Base-by-base conservation (phyloP, 2,329 filamentous ascomycete genomes). In the Lomentospora prolificans region DNA sequence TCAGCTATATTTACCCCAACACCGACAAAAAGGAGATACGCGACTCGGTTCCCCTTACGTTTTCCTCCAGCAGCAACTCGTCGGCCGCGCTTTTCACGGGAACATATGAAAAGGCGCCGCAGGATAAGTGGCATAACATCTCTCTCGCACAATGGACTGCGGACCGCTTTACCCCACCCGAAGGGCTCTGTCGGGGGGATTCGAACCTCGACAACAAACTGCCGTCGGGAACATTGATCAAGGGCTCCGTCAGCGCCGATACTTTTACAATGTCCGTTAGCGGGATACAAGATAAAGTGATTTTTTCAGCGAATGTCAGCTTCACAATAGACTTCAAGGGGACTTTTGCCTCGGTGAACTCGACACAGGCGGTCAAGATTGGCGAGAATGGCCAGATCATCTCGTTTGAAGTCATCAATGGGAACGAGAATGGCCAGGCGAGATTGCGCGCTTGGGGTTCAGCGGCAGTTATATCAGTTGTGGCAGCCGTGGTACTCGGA, bases 281-380 rank as follows among this genome's bases (percentile, higher is more conserved):
- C n/a, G 50, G 50, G 10, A n/a, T 19, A 1, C n/a, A 10, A 14
- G 30, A n/a, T 9, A 28, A 19, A 4, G 50, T 14, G 0, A 19
- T 51, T 12, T 51, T 19, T 17, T 22, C 24, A 25, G 25, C 30
- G 10, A 51, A 51, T 31, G 14, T 31, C 5, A 51, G 27, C n/a
- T 51, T 51, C 22, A n/a, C 17, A n/a, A 12, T 51, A n/a, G 50
- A 51, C 12, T 51, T 51, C 14, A 51, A 19, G 50, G 50, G 50
- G 12, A 10, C 50, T 25, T 30, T 51, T 51, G 50, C 30, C 2
- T 4, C 50, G 8, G 50, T 9, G 14, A 51, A 31, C 30, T 51
- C 50, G 50, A 51, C 50, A 25, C 50, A 51, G 50, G 50, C 50
- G n/a, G 50, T 51, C 19, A 17, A 10, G 19, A 22, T 48, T 22